Base-by-base conservation (phyloP, 305 asterid genomes). In the Rubia occidens region DNA sequence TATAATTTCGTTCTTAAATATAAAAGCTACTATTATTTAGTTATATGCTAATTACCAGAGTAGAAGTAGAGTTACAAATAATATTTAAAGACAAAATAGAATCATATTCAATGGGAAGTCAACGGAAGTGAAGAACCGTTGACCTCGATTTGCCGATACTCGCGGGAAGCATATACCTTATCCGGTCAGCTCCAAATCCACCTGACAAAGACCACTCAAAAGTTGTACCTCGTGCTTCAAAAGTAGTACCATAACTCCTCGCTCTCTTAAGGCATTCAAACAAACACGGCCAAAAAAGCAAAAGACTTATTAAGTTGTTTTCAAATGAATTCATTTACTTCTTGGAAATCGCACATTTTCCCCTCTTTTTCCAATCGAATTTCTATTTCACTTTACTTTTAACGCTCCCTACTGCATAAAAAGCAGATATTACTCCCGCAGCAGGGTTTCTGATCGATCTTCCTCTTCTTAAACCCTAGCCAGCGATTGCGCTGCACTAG, bases 371-470 rank as follows among this genome's bases (percentile, higher is more conserved):
- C 51, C 21, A 37, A 40, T 39, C 51, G n/a, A 43, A 29, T 29
- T 24, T 60, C 18, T 10, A 10, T 32, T 29, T 14, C 26, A 21
- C 37, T 59, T 59, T 59, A 21, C 26, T 63, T 58, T 58, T 10
- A 21, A 35, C 13, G 39, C 42, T 56, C 11, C 40, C 29, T 17
- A 64, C 20, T 13, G 39, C 44, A 54, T 62, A 2, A 14, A 70
- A 15, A 55, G 72, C 9, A 44, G 29, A 62, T 55, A 51, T 51
- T 64, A 18, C 26, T 64, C 44, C 26, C 68, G 11, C 43, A 42
- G 75, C 81, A 80, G 95, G 90, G 95, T 84, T 82, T 81, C 83
- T 66, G 62, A 72, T 83, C 43, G 76, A 74, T 77, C 73, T 72
- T 42, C 73, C 71, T 78, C 40, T 77, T 18, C 68, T 49, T 18